Conservation (phyloP, 2,329 filamentous ascomycete genomes). For the Tolypocladium ophioglossoides region DNA sequence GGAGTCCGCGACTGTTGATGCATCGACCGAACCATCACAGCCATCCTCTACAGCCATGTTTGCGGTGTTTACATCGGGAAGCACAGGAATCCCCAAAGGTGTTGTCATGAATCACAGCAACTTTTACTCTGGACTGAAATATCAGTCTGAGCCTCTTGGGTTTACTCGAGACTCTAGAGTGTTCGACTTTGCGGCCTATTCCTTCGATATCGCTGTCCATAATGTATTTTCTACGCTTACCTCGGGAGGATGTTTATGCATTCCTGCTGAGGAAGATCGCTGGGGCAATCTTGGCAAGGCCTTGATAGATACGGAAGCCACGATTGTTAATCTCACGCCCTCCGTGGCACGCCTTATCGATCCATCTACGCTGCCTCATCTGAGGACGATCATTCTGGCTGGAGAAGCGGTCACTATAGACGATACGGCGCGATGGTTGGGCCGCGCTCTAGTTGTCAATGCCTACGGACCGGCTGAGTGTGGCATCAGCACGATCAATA, state of each 20-base stretch:
- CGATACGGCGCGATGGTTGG: too few species aligned
- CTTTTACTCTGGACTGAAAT: not conserved
- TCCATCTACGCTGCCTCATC: not conserved
- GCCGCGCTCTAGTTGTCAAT: too few species aligned
- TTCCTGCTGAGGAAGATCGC: slow-evolving; percentile 39
- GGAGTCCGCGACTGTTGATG: too few species aligned
- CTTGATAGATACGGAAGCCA: slow-evolving; percentile 12
- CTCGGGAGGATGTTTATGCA: slow-evolving; percentile 35
- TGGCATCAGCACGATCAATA: slow-evolving; percentile 1
- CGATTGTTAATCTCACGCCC: slow-evolving; percentile 35
- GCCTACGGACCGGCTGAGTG: too few species aligned
- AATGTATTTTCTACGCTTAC: too few species aligned
- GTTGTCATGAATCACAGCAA: slow-evolving; percentile 6
- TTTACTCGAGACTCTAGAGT: too few species aligned
- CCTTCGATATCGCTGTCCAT: too few species aligned
- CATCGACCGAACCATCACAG: too few species aligned
- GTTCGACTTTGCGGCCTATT: too few species aligned
- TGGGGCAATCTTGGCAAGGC: slow-evolving; percentile 30
- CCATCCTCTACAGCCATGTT: too few species aligned
- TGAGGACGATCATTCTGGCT: too few species aligned
- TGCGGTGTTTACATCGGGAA: slow-evolving; percentile 9
- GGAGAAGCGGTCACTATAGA: too few species aligned
- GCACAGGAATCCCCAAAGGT: slow-evolving; percentile 8
- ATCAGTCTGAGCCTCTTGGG: slow-evolving; percentile 4
- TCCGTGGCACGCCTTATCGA: slow-evolving; percentile 31